phyloP scores from a whole-genome alignment of 2,329 filamentous ascomycete genomes.

The Gaeumannomyces sp. region DNA sequence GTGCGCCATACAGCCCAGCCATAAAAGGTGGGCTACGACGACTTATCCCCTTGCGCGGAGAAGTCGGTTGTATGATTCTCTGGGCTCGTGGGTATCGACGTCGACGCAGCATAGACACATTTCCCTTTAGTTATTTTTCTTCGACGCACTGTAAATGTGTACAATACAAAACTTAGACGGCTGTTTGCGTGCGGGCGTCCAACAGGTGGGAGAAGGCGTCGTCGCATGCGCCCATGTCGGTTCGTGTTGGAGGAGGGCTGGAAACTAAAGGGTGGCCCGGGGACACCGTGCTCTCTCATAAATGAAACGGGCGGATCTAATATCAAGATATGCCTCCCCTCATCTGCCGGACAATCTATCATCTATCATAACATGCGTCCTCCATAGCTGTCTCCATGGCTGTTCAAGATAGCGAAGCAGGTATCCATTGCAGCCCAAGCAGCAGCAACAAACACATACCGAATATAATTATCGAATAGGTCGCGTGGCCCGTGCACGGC shows the following conservation, averaged over 20 bases:
- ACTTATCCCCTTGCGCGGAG: neutral
- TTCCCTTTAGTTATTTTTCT: conserved; percentile 38
- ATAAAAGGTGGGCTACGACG: neutral
- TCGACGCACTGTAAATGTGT: conserved; percentile 43
- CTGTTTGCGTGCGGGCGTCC: conserved; percentile 2
- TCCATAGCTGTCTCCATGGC: no score
- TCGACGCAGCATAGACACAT: conserved; percentile 38
- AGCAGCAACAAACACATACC: neutral
- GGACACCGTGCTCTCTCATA: conserved; percentile 7
- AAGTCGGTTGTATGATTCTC: conserved; percentile 2
- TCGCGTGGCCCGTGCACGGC: neutral
- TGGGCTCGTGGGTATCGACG: neutral
- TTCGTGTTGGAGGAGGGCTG: neutral
- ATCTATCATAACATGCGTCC: neutral
- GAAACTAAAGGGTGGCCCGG: neutral
- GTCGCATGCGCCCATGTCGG: neutral
- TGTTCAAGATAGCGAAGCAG: no score
- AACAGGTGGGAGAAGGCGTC: neutral
- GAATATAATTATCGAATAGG: neutral
- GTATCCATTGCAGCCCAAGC: neutral
- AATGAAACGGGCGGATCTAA: neutral
- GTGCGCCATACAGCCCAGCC: neutral
- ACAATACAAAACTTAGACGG: conserved; percentile 47
- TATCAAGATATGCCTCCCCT: conserved; percentile 3
- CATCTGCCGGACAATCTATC: neutral